Evolutionary conservation across 2,329 filamentous ascomycete genomes (phyloP).

Genomic region (Myriosclerotinia scirpicola): DNA sequence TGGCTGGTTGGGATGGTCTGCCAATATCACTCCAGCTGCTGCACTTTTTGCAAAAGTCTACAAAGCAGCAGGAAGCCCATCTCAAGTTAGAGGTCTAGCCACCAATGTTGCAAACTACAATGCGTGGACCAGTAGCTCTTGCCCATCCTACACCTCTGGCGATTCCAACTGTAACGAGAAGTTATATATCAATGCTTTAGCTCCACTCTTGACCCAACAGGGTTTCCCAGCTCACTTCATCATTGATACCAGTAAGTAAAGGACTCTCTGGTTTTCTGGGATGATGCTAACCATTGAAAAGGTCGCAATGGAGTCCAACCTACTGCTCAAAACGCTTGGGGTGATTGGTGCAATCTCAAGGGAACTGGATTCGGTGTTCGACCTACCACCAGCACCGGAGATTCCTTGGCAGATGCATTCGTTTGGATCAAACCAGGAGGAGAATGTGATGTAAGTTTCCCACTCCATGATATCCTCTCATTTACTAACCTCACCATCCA

Average conservation of each 20-base stretch:
- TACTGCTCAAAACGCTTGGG: constrained; percentile 56
- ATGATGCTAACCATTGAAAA: constrained; percentile 32
- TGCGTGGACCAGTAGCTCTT: constrained; percentile 48
- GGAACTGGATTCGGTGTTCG: constrained; percentile 64
- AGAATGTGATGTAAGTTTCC: constrained; percentile 43
- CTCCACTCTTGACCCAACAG: constrained; percentile 47
- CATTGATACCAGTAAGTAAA: constrained; percentile 49
- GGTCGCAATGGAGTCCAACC: constrained; percentile 63
- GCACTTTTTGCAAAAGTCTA: constrained; percentile 50
- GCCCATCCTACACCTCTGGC: constrained; percentile 45
- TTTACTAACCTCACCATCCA: constrained; percentile 17
- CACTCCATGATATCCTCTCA: no score
- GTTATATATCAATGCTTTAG: constrained; percentile 51
- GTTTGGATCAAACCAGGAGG: constrained; percentile 71
- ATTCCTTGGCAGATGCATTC: constrained; percentile 61
- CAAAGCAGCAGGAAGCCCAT: constrained; percentile 48
- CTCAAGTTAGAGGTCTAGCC: constrained; percentile 51
- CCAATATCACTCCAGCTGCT: constrained; percentile 55
- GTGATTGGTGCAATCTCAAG: constrained; percentile 67
- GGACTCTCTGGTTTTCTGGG: no score
- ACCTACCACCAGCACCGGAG: constrained; percentile 62
- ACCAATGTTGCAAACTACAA: constrained; percentile 63
- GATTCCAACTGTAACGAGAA: constrained; percentile 55
- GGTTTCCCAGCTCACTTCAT: constrained; percentile 57
- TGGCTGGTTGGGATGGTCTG: constrained; percentile 64